phyloP scores from a whole-genome alignment of 2,329 filamentous ascomycete species.

The Verticillium albo-atrum region DNA sequence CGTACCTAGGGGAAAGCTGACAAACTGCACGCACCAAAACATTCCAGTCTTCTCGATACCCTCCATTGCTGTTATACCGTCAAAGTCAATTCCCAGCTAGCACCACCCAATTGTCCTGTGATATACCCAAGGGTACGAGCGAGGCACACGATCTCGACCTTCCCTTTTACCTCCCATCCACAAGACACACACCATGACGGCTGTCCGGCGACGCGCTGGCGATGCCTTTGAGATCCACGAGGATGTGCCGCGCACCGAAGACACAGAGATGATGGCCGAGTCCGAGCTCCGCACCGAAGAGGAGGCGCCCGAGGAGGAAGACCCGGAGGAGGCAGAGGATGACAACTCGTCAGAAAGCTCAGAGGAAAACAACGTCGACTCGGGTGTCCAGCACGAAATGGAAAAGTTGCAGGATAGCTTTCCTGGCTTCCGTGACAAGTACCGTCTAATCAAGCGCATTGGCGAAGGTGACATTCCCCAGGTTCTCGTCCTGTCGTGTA shows the following conservation, averaged over 20 bases:
- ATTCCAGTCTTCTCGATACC: neutral
- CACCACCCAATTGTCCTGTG: neutral
- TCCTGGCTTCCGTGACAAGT: constrained; percentile 76
- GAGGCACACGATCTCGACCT: neutral
- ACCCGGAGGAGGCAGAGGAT: constrained; percentile 28
- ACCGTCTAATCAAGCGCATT: constrained; percentile 91
- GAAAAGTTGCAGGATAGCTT: constrained; percentile 77
- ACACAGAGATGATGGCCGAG: constrained; percentile 46
- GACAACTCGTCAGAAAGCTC: constrained; percentile 35
- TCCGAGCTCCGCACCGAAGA: constrained; percentile 29
- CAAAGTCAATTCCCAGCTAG: neutral
- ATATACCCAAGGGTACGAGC: too few species aligned
- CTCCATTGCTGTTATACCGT: neutral
- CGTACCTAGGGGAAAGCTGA: neutral
- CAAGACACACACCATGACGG: neutral
- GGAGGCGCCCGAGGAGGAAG: constrained; percentile 31
- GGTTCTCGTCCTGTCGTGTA: neutral
- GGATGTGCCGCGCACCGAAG: constrained; percentile 41
- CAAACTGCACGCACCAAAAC: neutral
- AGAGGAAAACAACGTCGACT: constrained; percentile 59
- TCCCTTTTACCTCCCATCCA: neutral
- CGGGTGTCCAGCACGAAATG: constrained; percentile 78
- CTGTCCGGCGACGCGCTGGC: constrained; percentile 18
- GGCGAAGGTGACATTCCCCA: constrained; percentile 67
- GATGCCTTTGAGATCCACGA: constrained; percentile 45